Evolutionary conservation across 2,329 filamentous ascomycete genomes (phyloP), one percentile per base, ranked within the genome.

Genomic region (Teratosphaeria destructans): DNA sequence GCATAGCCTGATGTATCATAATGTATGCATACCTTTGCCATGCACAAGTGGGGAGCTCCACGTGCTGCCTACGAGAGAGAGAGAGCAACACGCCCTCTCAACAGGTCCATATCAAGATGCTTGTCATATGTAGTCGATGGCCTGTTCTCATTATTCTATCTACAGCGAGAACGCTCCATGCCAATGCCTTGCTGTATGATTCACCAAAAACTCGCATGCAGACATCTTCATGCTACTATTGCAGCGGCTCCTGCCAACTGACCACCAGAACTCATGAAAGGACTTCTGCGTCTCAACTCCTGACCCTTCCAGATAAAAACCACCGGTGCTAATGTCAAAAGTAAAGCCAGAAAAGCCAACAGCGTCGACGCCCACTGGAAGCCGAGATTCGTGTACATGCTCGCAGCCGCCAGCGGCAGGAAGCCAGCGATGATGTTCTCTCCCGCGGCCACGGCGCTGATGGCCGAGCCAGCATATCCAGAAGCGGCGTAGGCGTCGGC

Each of bases 341-440:
- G 59, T 53, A 81, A 59, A 8, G 75, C 76, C 1, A 79, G 55
- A 39, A 79, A 77, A 0, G 70, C 79, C 26, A 81, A 63, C 27
- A 81, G 60, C 19, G 71, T 76, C 62, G 78, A 79, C 29, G 78
- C 79, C 78, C 77, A 81, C 1, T 76, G 71, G 54, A 79, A 79
- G 0, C 78, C 78, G 10, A 82, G 64, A 34, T 72, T 73, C 1
- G 71, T 71, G 63, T 81, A 81, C 76, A 81, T 77, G 52, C 68
- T 73, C 60, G 75, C 71, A 19, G 77, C 74, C 0, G 77, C 77
- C 26, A 82, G 64, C 0, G 78, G 78, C 58, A 81, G 63, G 52
- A 80, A 77, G 0, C 74, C 79, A 1, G 78, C 76, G 52, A 79
- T 74, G 3, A 76, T 62, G 59, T 81, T 81, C 67, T 82, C 80